Evolutionary conservation across 2,329 filamentous ascomycete genomes (phyloP), one percentile per base, ranked within the genome.

Genomic region (Dryadomyces sulphureus): DNA sequence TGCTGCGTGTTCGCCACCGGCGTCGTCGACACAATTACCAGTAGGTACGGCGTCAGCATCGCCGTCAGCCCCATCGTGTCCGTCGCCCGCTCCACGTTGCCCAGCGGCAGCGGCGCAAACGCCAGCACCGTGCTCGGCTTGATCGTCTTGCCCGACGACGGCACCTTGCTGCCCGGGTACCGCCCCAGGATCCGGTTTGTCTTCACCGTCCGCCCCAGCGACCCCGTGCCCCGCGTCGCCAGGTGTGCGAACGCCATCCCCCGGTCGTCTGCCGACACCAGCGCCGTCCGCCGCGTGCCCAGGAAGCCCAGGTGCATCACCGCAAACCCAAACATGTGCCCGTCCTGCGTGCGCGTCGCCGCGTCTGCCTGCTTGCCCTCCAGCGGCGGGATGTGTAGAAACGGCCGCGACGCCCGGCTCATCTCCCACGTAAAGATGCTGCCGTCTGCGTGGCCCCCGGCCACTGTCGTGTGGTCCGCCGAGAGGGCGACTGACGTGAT

Each of bases 241-340:
- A 98, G 73, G 62, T 98, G 93, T 3, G 92, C 95, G 61, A 98
- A 98, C 0, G 92, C 90, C 93, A 98, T 98, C 19, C 93, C 92
- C 42, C 78, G 78, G 56, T 94, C 85, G 62, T 98, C 89, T 2
- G 92, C 92, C 4, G 92, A 98, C 11, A 96, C 89, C 5, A 98
- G 70, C 4, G 93, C 92, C 14, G 92, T 98, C 56, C 92, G 89
- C 49, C 93, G 75, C 3, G 86, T 95, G 7, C 90, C 92, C 6
- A 98, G 69, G 59, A 98, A 98, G 0, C 90, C 92, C n/a, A 98
- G 65, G 61, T 98, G 89, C 7, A 92, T 78, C 39, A 98, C 77
- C 3, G 85, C 75, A 27, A 80, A 78, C 49, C 82, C 83, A 6
- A 79, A 72, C 19, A 92, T 66, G 64, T 98, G 92, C 1, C 92